phyloP scores from a whole-genome alignment of 192 early-diverging fungal species.

The Obelidium mucronatum region DNA sequence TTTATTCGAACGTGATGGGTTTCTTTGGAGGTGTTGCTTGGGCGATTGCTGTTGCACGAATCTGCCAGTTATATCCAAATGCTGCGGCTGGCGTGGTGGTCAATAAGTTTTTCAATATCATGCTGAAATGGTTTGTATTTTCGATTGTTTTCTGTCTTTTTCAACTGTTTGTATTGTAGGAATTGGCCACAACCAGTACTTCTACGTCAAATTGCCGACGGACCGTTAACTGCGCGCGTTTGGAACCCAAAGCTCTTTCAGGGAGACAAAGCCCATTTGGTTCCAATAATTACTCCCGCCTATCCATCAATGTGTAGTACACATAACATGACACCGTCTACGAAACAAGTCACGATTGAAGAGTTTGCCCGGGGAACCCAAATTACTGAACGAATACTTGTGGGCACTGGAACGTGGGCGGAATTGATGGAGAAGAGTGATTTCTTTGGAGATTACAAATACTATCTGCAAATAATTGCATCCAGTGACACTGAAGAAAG shows the following conservation, averaged over 20 bases:
- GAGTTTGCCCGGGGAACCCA: constrained; percentile 86
- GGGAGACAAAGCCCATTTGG: constrained; percentile 80
- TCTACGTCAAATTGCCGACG: constrained; percentile 86
- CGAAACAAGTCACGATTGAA: constrained; percentile 78
- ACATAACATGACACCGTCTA: constrained; percentile 93
- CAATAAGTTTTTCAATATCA: constrained; percentile 86
- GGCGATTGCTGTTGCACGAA: constrained; percentile 95
- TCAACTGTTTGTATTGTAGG: constrained; percentile 30
- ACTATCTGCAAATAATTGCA: constrained; percentile 91
- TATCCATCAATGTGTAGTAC: constrained; percentile 99
- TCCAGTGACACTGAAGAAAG: constrained; percentile 75
- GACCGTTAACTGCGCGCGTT: constrained; percentile 80
- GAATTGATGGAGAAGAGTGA: constrained; percentile 88
- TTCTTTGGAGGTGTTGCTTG: constrained; percentile 99
- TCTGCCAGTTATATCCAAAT: constrained; percentile 97
- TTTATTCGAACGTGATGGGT: constrained; percentile 97
- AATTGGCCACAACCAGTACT: constrained; percentile 94
- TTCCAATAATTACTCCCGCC: constrained; percentile 99
- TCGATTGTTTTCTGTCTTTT: neutral
- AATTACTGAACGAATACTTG: constrained; percentile 79
- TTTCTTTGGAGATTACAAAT: constrained; percentile 86
- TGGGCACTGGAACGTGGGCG: constrained; percentile 76
- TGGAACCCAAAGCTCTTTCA: constrained; percentile 96
- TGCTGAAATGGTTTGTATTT: constrained; percentile 74
- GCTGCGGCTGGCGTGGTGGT: constrained; percentile 89